These are phyloP conservation scores for Pseudozyma sp. DNA, from an alignment of 1,284 basidiomycete species.

Conservation along the genomic window DNA sequence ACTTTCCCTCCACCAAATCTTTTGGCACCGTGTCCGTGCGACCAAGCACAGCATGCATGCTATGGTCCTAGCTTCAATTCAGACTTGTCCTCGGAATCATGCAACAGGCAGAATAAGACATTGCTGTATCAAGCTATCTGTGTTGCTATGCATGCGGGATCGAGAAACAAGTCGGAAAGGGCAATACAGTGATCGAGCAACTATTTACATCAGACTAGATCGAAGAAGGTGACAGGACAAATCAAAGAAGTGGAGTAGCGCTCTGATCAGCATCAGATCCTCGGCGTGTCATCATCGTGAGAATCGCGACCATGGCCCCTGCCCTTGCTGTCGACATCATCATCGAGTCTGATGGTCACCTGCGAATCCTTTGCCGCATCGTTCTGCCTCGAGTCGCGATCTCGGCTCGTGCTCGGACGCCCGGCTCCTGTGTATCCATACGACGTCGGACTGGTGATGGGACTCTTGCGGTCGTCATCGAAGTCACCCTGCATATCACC, in stretches of 20 bases:
- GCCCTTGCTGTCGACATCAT: slow-evolving; percentile 31
- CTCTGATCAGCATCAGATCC: slow-evolving; percentile 19
- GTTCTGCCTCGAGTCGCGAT: slow-evolving; percentile 32
- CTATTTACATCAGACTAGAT: too few species aligned
- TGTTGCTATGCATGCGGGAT: neutral
- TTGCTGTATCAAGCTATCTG: too few species aligned
- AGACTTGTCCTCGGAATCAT: too few species aligned
- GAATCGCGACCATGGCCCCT: slow-evolving; percentile 16
- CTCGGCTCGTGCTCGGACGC: slow-evolving; percentile 30
- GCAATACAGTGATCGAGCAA: neutral
- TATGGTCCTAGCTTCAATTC: too few species aligned
- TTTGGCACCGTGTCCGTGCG: too few species aligned
- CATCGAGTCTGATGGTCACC: slow-evolving; percentile 38
- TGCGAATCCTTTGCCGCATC: slow-evolving; percentile 46
- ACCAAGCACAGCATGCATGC: too few species aligned
- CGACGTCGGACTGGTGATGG: slow-evolving; percentile 23
- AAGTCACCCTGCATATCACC: slow-evolving; percentile 42
- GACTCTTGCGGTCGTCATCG: slow-evolving; percentile 48
- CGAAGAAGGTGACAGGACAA: too few species aligned
- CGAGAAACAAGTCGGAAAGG: neutral
- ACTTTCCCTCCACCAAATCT: too few species aligned
- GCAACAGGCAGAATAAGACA: neutral
- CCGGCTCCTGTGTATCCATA: slow-evolving; percentile 28
- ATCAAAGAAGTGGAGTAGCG: too few species aligned
- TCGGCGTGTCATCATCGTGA: slow-evolving; percentile 41